These are phyloP conservation scores for Grosmannia clavigera DNA, from an alignment of 2,329 filamentous ascomycete species.

Conservation along the genomic window DNA sequence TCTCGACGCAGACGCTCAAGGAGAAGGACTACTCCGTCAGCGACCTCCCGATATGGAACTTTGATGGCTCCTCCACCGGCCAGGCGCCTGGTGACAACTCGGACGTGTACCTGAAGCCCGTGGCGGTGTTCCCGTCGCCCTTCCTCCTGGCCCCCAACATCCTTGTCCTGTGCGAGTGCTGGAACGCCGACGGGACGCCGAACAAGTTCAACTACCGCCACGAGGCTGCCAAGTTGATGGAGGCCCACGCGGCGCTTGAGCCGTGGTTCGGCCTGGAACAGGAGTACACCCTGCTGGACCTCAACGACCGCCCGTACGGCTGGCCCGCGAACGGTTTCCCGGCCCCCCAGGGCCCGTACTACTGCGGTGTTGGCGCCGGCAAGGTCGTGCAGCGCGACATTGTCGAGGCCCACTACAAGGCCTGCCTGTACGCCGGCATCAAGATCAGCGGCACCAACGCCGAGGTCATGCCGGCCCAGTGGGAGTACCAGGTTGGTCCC, in stretches of 20 bases:
- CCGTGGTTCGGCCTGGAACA: constrained; percentile 98
- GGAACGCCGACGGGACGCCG: constrained; percentile 84
- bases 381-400: constrained; percentile 98
- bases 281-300: constrained; percentile 89
- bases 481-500: constrained; percentile 16
- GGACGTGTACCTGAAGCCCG: constrained; percentile 40
- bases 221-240: constrained; percentile 82
- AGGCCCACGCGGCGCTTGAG: constrained; percentile 66
- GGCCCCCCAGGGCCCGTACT: constrained; percentile 87
- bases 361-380: constrained; percentile 94
- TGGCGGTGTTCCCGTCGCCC: constrained; percentile 65
- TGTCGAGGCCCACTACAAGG: constrained; percentile 69
- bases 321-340: constrained; percentile 84
- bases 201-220: constrained; percentile 99
- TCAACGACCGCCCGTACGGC: constrained; percentile 79
- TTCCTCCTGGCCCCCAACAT: constrained; percentile 66
- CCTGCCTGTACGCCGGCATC: constrained; percentile 74
- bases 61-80: constrained; percentile 64
- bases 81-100: constrained; percentile 71
- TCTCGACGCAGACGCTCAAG: constrained; percentile 11
- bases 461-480: constrained; percentile 62
- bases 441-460: constrained; percentile 98
- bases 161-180: constrained; percentile 88
- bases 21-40: constrained; percentile 20
- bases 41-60: constrained; percentile 66